These are phyloP conservation scores for Puccinia triticina DNA, from an alignment of 1,284 basidiomycete genomes.

Conservation along the genomic window DNA sequence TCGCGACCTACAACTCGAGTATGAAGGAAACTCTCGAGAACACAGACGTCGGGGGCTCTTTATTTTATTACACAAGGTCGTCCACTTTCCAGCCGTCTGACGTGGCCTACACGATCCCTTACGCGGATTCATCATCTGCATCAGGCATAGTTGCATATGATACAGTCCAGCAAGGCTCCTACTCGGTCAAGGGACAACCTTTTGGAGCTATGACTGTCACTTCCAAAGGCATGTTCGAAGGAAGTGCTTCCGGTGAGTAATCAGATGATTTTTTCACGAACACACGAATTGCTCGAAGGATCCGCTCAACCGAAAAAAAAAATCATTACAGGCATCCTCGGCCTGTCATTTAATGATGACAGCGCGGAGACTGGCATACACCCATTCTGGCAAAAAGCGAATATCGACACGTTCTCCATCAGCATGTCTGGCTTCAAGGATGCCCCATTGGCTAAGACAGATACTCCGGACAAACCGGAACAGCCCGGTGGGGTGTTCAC, in stretches of 20 bases:
- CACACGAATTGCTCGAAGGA: neutral
- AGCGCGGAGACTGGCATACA: slow-evolving; percentile 6
- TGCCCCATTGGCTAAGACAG: neutral
- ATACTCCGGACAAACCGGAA: slow-evolving; percentile 16
- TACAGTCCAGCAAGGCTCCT: slow-evolving; percentile 39
- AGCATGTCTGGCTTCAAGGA: slow-evolving; percentile 48
- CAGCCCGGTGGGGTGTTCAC: slow-evolving; percentile 46
- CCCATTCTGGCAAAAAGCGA: slow-evolving; percentile 44
- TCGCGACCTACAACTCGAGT: slow-evolving; percentile 30
- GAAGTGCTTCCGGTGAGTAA: slow-evolving; percentile 35
- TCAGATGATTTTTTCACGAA: neutral
- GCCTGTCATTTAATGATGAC: slow-evolving; percentile 27
- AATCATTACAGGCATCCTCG: slow-evolving; percentile 28
- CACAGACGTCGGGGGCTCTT: slow-evolving; percentile 37
- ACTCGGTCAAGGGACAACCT: slow-evolving; percentile 17
- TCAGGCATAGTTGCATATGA: slow-evolving; percentile 20
- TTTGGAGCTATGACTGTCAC: slow-evolving; percentile 47
- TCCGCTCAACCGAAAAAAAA: neutral
- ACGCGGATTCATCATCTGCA: slow-evolving; percentile 46
- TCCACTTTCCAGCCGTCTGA: slow-evolving; percentile 31
- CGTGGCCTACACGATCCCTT: slow-evolving; percentile 37
- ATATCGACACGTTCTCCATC: slow-evolving; percentile 36
- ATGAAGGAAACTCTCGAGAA: slow-evolving; percentile 23
- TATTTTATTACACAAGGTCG: slow-evolving; percentile 37
- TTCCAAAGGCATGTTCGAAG: slow-evolving; percentile 42